Evolutionary conservation across 176 grass and related monocot genomes (phyloP), one percentile per base, ranked within the genome.

Genomic region (Miscanthus lutarioriparius): DNA sequence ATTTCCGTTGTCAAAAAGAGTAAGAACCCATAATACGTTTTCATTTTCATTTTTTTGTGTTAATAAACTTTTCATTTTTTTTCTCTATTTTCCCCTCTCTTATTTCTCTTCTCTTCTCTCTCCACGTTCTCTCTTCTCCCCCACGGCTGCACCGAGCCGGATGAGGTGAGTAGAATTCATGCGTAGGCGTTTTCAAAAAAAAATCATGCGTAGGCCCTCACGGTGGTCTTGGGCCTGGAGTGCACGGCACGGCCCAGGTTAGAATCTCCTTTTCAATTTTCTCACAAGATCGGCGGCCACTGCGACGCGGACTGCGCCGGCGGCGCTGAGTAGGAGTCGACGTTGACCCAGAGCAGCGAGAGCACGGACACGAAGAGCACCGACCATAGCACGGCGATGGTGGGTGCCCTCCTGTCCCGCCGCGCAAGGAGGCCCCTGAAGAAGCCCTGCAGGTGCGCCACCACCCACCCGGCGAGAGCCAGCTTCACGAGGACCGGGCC

Each of bases 391-490:
- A 97, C 85, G n/a, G 87, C 94, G 67, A 97, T 68, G 23, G 94
- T 94, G 13, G 94, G 91, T 9, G 91, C 91, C 59, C 45, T 13
- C 14, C 91, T 47, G 43, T 92, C 89, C 73, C 86, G 79, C 51
- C 87, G 85, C 33, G 79, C 76, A 23, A 97, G 43, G 66, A 97
- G 76, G 6, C 94, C 89, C 69, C 90, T 86, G 67, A 94, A 72
- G 80, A 92, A 94, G 6, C 87, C 91, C 70, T 97, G 92, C 59
- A 97, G 85, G 84, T 97, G 94, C 11, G 91, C 79, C 82, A 97
- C 92, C 69, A 97, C 94, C 89, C 87, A 97, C 43, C 80, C 87
- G 7, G 91, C 79, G 48, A 97, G 84, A 37, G 85, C 87, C 19
- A 97, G 83, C 67, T 92, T 92, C 79, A 53, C 77, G 26, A 62